These are phyloP conservation scores for Amanita molliuscula DNA, from an alignment of 768 basidiomycete species.

Conservation along the genomic window DNA sequence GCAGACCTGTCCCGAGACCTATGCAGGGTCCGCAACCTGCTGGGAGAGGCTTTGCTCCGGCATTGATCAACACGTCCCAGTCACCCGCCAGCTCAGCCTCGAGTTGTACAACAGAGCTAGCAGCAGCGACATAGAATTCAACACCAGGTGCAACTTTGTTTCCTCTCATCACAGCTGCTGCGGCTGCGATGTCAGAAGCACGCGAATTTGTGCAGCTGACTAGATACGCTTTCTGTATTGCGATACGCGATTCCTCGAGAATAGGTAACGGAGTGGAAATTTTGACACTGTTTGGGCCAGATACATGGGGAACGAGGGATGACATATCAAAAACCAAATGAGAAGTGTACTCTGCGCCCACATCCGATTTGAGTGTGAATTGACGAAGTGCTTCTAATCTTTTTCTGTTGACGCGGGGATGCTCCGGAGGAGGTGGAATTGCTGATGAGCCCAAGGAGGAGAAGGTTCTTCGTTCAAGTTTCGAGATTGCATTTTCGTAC, in stretches of 20 bases:
- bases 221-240: slow-evolving; percentile 95
- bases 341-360: slow-evolving; percentile 70
- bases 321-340: slow-evolving; percentile 89
- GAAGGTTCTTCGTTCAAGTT: slow-evolving; percentile 72
- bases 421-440: slow-evolving; percentile 65
- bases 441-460: slow-evolving; percentile 34
- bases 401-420: slow-evolving; percentile 75
- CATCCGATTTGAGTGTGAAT: slow-evolving; percentile 54
- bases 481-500: slow-evolving; percentile 71
- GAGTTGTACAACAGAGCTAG: slow-evolving; percentile 83
- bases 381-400: slow-evolving; percentile 59
- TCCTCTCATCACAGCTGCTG: slow-evolving; percentile 81
- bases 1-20: slow-evolving; percentile 83
- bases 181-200: slow-evolving; percentile 87
- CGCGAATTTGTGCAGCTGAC: slow-evolving; percentile 98
- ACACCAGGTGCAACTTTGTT: slow-evolving; percentile 78
- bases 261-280: slow-evolving; percentile 85
- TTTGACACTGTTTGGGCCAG: slow-evolving; percentile 97
- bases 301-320: slow-evolving; percentile 89
- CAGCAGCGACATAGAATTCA: slow-evolving; percentile 96
- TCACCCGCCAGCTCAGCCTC: slow-evolving; percentile 81
- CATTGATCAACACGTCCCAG: slow-evolving; percentile 78
- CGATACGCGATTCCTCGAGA: slow-evolving; percentile 63
- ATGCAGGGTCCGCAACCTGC: slow-evolving; percentile 98
- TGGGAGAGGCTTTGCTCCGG: slow-evolving; percentile 88